Base-by-base conservation (phyloP, 495 filamentous ascomycete genomes). In the Barbatosphaeria neglecta region DNA sequence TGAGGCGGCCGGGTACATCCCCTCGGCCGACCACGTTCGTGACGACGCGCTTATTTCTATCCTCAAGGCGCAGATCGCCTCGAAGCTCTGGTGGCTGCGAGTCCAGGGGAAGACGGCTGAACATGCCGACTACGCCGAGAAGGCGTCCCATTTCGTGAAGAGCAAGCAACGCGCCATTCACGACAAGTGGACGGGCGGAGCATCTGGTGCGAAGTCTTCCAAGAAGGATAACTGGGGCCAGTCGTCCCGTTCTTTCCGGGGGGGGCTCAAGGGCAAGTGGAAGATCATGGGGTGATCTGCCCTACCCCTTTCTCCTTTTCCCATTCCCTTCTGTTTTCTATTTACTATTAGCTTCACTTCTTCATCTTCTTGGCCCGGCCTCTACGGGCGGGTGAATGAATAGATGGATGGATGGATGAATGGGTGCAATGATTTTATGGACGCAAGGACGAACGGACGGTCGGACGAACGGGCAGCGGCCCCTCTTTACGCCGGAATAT, bases 61-160 rank as follows among this genome's bases (percentile, higher is more conserved):
- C 23, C 58, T 72, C 41, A 61, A 60, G 19, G 67, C 67, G 20
- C 70, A 69, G 42, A 54, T 74, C 11, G 45, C 51, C 16, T 70
- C 70, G 25, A 68, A 59, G 53, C 63, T 74, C n/a, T 66, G 59
- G 60, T 74, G 70, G 70, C 56, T 74, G 25, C 63, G 56, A 50
- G 4, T 67, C 33, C 65, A 55, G 43, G 68, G 69, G 2, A 67
- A 61, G 50, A 49, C 41, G n/a, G 53, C 66, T 3, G 68, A 70
- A 43, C 58, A 67, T 27, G 55, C 55, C 2, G 59, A 57, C 8
- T 74, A 74, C 48, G 39, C 63, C 42, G 58, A 50, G 18, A 69
- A 67, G 44, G 70, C 67, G 13, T 47, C 62, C 23, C 27, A 39
- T 6, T 60, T 63, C 40, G 45, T 68, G 41, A 60, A 60, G 46